Evolutionary conservation across 2,329 filamentous ascomycete species (phyloP), one percentile per base, ranked within the genome.

Genomic region (Fusarium camptoceras): DNA sequence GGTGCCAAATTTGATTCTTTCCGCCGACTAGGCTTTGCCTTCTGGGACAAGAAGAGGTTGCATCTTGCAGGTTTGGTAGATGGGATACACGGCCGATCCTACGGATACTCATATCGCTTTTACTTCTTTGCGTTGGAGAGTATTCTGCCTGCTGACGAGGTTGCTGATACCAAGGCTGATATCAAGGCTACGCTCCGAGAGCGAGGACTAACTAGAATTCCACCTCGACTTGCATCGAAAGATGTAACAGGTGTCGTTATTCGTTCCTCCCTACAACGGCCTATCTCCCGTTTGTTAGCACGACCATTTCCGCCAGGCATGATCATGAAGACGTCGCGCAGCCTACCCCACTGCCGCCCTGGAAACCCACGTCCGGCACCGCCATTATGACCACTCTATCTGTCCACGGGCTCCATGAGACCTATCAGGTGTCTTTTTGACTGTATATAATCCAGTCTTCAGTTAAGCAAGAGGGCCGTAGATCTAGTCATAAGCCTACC

Each of bases 71-170:
- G 47, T 10, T 8, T 49, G 16, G n/a, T 20, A n/a, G 1, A 20
- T 22, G 28, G 28, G 11, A 31, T 49, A 48, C 8, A 16, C 5
- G 14, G 12, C 9, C 46, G 4, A 28, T 27, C 14, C 14, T 15
- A 22, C n/a, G n/a, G n/a, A n/a, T n/a, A n/a, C n/a, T n/a, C n/a
- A n/a, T n/a, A n/a, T n/a, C n/a, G n/a, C 8, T 48, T 49, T 9
- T 49, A 49, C 15, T 6, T 6, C 0, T 49, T 49, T 15, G 28
- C 28, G 8, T 2, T 31, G 28, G 28, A 49, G 25, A 49, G 15
- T n/a, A 34, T 49, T n/a, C 18, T 49, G 28, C 47, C 47, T 12
- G 20, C 47, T 31, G 20, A 25, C 12, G 30, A 49, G 39, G 44
- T 55, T 34, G 30, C 20, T 11, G 34, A 5, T 3, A 12, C 24